Base-by-base conservation (phyloP, 108 stramenopile species). In the Aureococcus anophagefferens region DNA sequence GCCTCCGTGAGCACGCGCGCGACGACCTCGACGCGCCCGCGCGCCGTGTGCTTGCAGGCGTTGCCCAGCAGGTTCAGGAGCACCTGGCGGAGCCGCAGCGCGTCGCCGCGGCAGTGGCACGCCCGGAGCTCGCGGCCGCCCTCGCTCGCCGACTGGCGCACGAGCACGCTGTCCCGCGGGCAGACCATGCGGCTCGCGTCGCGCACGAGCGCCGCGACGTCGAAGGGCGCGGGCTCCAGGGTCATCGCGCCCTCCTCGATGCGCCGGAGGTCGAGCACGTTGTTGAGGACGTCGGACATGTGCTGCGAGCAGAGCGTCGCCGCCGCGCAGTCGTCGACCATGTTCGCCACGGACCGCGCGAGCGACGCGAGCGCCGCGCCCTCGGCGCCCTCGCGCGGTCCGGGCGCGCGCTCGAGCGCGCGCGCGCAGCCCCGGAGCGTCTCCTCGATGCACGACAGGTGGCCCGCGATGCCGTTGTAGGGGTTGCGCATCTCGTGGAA, bases 281-380 rank as follows among this genome's bases (percentile, higher is more conserved):
- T 89, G 69, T 89, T 89, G 84, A 89, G 86, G 33, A 89, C 85
- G 0, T 81, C 81, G 17, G 85, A 80, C 88, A 89, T 89, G 74
- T 86, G 86, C 21, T 78, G 72, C 34, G 81, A 74, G 68, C 88
- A 89, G 5, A 86, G 72, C 9, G 5, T 44, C 9, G 40, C 40
- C 40, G 40, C 5, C 40, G 40, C 5, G 40, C 5, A 5, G 40
- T 44, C 40, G 9, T 44, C 40, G 9, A 44, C 40, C 13, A 44
- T 11, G 9, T 44, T 5, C 5, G 5, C 40, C 13, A 44, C 40
- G 13, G 9, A 44, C 5, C 9, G 13, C 5, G 40, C 40, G 9
- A 44, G 40, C 13, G 9, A 13, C 40, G 9, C 9, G 5, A 11
- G 5, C 40, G 40, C 40, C 40, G 40, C 40, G 13, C 9, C 5